phyloP scores from a whole-genome alignment of 495 filamentous ascomycete species.

The Talaromyces adpressus region DNA sequence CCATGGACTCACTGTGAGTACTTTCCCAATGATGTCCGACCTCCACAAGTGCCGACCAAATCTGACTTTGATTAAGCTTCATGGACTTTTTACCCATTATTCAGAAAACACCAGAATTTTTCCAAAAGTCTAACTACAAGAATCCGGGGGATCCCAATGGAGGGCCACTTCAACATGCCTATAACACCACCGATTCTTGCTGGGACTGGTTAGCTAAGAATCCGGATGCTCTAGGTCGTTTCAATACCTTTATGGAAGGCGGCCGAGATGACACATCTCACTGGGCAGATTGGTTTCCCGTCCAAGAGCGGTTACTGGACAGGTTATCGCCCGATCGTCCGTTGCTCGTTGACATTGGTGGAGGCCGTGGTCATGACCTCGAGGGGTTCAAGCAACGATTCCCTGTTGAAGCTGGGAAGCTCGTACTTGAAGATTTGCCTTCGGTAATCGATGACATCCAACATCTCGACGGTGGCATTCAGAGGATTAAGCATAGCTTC shows the following conservation, averaged over 20 bases:
- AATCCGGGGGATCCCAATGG: slow-evolving; percentile 18
- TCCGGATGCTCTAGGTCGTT: slow-evolving; percentile 17
- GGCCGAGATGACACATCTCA: slow-evolving; percentile 33
- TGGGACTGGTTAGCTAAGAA: slow-evolving; percentile 22
- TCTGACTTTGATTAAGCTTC: slow-evolving; percentile 8
- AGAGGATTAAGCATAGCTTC: slow-evolving; percentile 31
- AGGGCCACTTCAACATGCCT: slow-evolving; percentile 25
- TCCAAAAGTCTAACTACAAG: slow-evolving; percentile 20
- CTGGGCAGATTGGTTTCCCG: slow-evolving; percentile 47
- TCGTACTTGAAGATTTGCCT: slow-evolving; percentile 39
- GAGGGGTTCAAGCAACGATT: slow-evolving; percentile 24
- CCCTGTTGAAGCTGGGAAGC: slow-evolving; percentile 15
- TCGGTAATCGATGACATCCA: slow-evolving; percentile 28
- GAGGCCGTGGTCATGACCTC: slow-evolving; percentile 42
- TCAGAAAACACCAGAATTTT: slow-evolving; percentile 17
- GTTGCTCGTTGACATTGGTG: slow-evolving; percentile 51
- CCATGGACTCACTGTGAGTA: slow-evolving; percentile 15
- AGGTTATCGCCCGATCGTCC: slow-evolving; percentile 17
- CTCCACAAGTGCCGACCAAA: background rate
- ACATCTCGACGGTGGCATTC: slow-evolving; percentile 16
- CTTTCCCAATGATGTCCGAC: background rate
- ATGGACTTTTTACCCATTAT: slow-evolving; percentile 14
- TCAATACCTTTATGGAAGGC: slow-evolving; percentile 30
- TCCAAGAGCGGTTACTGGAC: slow-evolving; percentile 22
- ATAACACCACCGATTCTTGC: slow-evolving; percentile 19